A percentile compares a stretch with the other conserved stretches of the same genome.
phyloP scores from a whole-genome alignment of 371 early-diverging fungal genomes.

The Dinochytrium kinnereticum region DNA sequence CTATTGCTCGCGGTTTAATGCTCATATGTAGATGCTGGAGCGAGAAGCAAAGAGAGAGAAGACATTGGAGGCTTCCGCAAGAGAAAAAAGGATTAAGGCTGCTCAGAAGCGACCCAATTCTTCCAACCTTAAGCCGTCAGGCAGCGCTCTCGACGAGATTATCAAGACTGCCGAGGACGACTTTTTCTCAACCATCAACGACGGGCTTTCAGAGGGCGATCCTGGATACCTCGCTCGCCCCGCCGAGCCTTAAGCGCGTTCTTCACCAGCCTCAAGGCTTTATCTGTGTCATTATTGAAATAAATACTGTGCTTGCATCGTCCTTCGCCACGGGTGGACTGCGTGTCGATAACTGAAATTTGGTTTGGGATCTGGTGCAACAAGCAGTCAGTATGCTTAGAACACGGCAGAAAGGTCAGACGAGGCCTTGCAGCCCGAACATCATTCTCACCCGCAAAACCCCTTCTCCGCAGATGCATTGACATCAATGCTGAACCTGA shows the following conservation, averaged over 20 bases:
- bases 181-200: conserved; percentile 51
- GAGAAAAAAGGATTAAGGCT: conserved; percentile 62
- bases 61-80: conserved; percentile 55
- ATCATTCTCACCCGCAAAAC: background rate
- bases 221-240: conserved; percentile 23
- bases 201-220: conserved; percentile 40
- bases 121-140: conserved; percentile 39
- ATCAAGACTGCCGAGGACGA: conserved; percentile 53
- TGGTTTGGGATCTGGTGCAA: too few species aligned
- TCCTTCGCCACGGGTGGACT: too few species aligned
- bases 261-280: too few species aligned
- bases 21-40: conserved; percentile 58
- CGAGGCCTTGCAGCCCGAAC: too few species aligned
- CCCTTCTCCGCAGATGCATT: conserved; percentile 44
- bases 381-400: background rate
- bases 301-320: too few species aligned
- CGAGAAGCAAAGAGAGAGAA: conserved; percentile 66
- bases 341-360: too few species aligned
- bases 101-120: conserved; percentile 56
- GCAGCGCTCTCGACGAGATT: conserved; percentile 47
- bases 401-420: conserved; percentile 12
- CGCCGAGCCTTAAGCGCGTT: background rate
- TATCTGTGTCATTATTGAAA: too few species aligned
- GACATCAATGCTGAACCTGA: conserved; percentile 50
- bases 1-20: background rate